These are phyloP conservation scores for Codiaeum variegatum DNA, from an alignment of 441 rosid species.

Conservation along the genomic window DNA sequence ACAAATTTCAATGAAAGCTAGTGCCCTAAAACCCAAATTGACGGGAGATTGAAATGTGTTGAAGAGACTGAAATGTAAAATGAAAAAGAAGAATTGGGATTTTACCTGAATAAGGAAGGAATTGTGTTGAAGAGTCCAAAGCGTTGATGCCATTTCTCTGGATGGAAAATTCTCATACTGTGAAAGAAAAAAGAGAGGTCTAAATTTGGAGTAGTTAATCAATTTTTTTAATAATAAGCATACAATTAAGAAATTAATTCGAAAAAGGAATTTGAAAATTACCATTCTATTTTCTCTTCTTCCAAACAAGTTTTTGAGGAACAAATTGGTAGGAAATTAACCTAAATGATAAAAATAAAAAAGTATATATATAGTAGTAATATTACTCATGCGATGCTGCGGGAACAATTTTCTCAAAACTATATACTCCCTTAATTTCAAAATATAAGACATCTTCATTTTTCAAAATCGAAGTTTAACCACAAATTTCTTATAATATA, in stretches of 20 bases:
- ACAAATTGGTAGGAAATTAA: neutral
- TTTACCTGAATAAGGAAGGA: slow-evolving; percentile 42
- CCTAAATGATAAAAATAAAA: too few species aligned
- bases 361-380: too few species aligned
- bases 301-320: neutral
- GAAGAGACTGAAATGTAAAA: neutral
- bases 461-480: too few species aligned
- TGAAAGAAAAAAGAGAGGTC: neutral
- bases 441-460: too few species aligned
- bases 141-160: slow-evolving; percentile 37
- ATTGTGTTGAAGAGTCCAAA: slow-evolving; percentile 43
- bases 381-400: too few species aligned
- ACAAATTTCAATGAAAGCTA: too few species aligned
- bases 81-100: neutral
- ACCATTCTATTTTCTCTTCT: neutral
- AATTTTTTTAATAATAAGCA: neutral
- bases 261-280: neutral
- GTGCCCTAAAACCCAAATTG: too few species aligned
- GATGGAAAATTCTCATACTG: neutral
- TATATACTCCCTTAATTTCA: too few species aligned
- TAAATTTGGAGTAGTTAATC: neutral
- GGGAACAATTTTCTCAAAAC: too few species aligned
- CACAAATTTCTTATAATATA: too few species aligned
- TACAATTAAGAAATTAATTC: neutral
- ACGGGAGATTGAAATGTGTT: too few species aligned